phyloP scores from a whole-genome alignment of 73 alveolate species.

The Paramecium sonneborni region DNA sequence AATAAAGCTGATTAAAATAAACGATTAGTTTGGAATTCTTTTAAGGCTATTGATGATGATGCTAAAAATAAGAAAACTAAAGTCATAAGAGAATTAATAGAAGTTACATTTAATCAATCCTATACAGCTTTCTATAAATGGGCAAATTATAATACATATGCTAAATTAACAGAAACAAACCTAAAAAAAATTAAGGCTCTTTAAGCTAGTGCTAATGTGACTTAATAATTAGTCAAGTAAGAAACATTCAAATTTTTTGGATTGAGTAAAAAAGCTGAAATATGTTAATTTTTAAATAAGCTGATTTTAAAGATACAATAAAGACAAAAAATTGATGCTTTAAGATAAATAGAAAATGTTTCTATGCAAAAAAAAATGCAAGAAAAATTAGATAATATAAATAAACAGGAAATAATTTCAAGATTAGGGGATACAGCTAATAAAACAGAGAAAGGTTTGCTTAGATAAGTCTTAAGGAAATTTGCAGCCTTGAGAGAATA shows the following conservation, averaged over 20 bases:
- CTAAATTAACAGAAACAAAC: constrained; percentile 15
- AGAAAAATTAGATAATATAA: constrained; percentile 3
- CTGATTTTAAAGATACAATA: background rate
- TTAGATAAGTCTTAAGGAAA: background rate
- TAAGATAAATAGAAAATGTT: background rate
- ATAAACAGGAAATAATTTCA: background rate
- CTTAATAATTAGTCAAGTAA: background rate
- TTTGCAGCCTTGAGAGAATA: background rate
- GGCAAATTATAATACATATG: constrained; percentile 42
- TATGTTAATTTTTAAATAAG: background rate
- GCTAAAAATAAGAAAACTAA: constrained; percentile 41
- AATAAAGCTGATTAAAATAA: background rate
- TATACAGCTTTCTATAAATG: constrained; percentile 37
- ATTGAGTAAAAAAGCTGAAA: background rate
- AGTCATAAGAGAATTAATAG: constrained; percentile 29
- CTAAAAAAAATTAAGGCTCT: background rate
- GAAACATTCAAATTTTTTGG: background rate
- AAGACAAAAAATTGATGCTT: background rate
- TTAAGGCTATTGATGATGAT: background rate
- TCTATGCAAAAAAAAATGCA: background rate
- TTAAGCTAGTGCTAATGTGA: background rate
- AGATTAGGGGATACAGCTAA: background rate
- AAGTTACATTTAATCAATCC: constrained; percentile 11
- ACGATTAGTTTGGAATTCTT: constrained; percentile 21
- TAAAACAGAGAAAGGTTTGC: background rate